Conservation (phyloP, 768 basidiomycete species). For the Lentinus brumalis region DNA sequence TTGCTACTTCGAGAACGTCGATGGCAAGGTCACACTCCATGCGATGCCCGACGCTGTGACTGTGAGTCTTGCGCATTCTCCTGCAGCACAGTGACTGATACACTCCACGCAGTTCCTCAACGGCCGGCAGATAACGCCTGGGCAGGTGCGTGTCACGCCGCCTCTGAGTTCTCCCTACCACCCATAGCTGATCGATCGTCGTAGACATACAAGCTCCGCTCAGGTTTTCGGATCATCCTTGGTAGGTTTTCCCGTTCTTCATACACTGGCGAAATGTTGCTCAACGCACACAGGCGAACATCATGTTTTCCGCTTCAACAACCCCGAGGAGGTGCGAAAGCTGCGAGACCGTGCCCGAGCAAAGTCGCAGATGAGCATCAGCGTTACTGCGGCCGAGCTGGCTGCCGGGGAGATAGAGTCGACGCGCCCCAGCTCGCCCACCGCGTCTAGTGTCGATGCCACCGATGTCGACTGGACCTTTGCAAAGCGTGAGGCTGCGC, state of each 20-base stretch:
- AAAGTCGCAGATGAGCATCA: slow-evolving; percentile 68
- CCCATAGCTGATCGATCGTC: not conserved
- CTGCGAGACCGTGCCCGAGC: slow-evolving; percentile 80
- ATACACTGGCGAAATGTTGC: not conserved
- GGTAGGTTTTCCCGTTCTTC: slow-evolving; percentile 48
- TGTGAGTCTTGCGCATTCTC: slow-evolving; percentile 44
- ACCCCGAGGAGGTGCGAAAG: slow-evolving; percentile 93
- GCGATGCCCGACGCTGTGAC: slow-evolving; percentile 82
- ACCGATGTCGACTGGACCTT: slow-evolving; percentile 95
- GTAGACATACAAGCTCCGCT: slow-evolving; percentile 80
- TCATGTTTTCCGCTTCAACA: slow-evolving; percentile 97
- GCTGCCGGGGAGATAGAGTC: slow-evolving; percentile 55
- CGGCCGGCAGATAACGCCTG: slow-evolving; percentile 81
- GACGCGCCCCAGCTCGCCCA: slow-evolving; percentile 79
- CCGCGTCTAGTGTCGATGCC: slow-evolving; percentile 65
- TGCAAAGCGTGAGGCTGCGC: slow-evolving; percentile 91
- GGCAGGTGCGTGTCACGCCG: slow-evolving; percentile 55
- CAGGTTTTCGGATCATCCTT: slow-evolving; percentile 95
- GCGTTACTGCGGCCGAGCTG: slow-evolving; percentile 66
- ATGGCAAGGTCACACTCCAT: slow-evolving; percentile 83
- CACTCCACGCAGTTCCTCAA: slow-evolving; percentile 74
- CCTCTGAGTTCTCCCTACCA: not conserved
- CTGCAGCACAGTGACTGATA: not conserved
- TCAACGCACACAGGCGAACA: slow-evolving; percentile 67
- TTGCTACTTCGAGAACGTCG: slow-evolving; percentile 85